Evolutionary conservation across 2,329 filamentous ascomycete species (phyloP).

Genomic region (Colletotrichum eleusines): DNA sequence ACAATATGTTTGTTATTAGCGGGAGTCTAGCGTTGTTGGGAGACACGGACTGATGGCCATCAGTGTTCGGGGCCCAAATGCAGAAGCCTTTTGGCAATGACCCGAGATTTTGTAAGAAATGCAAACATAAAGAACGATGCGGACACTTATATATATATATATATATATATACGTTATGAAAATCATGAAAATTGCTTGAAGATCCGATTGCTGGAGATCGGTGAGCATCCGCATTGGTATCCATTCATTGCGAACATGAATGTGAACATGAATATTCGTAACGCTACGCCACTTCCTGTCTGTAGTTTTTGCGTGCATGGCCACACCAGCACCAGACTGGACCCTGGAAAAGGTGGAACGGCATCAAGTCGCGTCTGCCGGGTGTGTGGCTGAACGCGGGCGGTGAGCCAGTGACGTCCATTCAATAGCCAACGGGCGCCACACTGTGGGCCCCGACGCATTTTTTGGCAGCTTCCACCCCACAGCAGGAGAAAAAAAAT

Average conservation of each 20-base stretch:
- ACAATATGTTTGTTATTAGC: constrained; percentile 18
- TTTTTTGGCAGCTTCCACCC: constrained; percentile 40
- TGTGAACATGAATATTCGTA: not conserved
- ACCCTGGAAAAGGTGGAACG: constrained; percentile 28
- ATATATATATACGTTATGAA: not conserved
- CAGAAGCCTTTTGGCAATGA: not conserved
- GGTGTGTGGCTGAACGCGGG: constrained; percentile 29
- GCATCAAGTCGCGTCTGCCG: constrained; percentile 36
- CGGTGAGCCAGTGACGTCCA: constrained; percentile 16
- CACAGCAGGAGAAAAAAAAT: constrained; percentile 44
- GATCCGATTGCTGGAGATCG: not conserved
- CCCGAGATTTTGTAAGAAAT: not conserved
- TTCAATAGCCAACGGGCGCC: constrained; percentile 33
- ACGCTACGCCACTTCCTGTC: not conserved
- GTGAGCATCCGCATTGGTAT: not conserved
- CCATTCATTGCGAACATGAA: not conserved
- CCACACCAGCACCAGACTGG: constrained; percentile 1
- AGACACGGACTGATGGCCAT: constrained; percentile 9
- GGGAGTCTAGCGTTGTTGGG: constrained; percentile 40
- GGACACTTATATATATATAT: not conserved
- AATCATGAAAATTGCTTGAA: not conserved
- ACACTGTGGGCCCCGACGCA: constrained; percentile 26
- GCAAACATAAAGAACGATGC: not conserved
- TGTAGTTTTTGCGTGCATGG: constrained; percentile 1
- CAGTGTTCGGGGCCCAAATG: not conserved